phyloP scores from a whole-genome alignment of 2,329 filamentous ascomycete genomes.

The Plenodomus lindquistii region DNA sequence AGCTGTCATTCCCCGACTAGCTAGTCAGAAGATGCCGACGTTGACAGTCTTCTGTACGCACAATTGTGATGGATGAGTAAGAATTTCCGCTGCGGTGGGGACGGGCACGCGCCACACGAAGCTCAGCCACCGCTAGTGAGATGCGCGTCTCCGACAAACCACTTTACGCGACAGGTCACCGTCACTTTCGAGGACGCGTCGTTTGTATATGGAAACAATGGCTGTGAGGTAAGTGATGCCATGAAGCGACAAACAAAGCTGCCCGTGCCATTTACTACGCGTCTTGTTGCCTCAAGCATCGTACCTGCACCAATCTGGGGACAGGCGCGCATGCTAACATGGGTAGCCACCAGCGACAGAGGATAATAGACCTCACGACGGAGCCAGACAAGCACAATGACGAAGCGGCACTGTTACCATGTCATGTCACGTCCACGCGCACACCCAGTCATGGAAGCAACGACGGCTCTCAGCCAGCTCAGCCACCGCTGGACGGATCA shows the following conservation, averaged over 20 bases:
- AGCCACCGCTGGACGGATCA: not conserved
- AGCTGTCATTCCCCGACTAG: no score
- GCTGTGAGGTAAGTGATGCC: slow-evolving; percentile 21
- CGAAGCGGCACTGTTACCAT: not conserved
- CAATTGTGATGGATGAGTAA: no score
- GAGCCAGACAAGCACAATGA: slow-evolving; percentile 21
- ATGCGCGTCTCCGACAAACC: slow-evolving; percentile 11
- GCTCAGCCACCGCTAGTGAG: slow-evolving; percentile 13
- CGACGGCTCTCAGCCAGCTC: not conserved
- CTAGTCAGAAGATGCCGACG: no score
- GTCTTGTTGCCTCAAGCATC: not conserved
- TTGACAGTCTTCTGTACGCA: no score
- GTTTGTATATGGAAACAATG: slow-evolving; percentile 10
- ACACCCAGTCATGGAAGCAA: not conserved
- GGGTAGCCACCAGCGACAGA: slow-evolving; percentile 17
- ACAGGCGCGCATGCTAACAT: slow-evolving; percentile 12
- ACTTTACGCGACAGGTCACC: slow-evolving; percentile 23
- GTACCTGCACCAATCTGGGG: not conserved
- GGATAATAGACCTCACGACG: slow-evolving; percentile 27
- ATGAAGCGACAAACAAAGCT: not conserved
- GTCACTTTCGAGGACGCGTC: slow-evolving; percentile 26
- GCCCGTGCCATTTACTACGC: no score
- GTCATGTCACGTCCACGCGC: no score
- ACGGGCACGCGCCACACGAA: slow-evolving; percentile 6
- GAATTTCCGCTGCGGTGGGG: no score